Base-by-base conservation (phyloP, 2,329 filamentous ascomycete species). In the Dothistroma septosporum region DNA sequence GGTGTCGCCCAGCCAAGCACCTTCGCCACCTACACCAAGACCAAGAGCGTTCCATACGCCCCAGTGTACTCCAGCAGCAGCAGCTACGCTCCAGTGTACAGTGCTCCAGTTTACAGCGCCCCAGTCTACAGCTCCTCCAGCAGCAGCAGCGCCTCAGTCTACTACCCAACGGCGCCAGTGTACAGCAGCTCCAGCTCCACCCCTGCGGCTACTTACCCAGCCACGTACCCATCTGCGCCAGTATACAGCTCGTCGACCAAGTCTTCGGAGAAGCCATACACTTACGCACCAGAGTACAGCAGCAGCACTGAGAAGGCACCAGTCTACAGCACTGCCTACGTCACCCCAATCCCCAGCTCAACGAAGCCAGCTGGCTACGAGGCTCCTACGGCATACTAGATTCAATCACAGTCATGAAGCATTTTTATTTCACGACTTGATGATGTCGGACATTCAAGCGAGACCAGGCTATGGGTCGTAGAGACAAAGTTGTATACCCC, bases 1-100 rank as follows among this genome's bases (percentile, higher is more conserved):
- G 61, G 58, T 22, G 53, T 54, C 60, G 54, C 62, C 50, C 62
- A 59, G 62, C 58, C 66, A 53, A 44, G 55, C 53, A 46, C 44
- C 16, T 49, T 48, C 58, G 55, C 35, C 32, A 57, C 50, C 31
- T 16, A 53, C 31, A 50, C 2, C 28, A 28, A 31, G 47, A 33
- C 16, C 48, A 55, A n/a, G 52, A 41, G 7, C 52, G 52, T 48
- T 41, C 55, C 59, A 28, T 58, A 58, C 54, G 44, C 62, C 33
- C 54, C 31, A 56, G 37, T 57, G 53, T 57, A n/a, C 57, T 53
- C 53, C 32, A 53, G 48, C 57, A 44, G 32, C 48, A n/a, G n/a
- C n/a, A n/a, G n/a, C 49, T 22, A 37, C 31, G 53, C 24, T 52
- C 44, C 41, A 8, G 53, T 57, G 46, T 24, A 41, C 31, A 19